These are phyloP conservation scores for Babesia ovis DNA, from an alignment of 169 alveolate genomes.

Conservation along the genomic window DNA sequence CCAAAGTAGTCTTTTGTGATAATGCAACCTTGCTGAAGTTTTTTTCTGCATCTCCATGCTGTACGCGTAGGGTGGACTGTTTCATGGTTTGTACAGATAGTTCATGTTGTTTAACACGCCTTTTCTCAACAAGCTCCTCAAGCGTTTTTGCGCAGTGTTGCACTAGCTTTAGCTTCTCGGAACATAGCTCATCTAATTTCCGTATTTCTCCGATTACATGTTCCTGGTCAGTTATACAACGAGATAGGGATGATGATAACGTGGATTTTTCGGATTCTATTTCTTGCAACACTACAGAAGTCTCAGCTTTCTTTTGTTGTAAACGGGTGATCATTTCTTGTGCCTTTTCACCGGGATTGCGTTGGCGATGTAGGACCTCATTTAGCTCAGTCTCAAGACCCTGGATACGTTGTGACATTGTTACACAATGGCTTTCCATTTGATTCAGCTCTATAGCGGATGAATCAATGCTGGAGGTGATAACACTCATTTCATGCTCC, in stretches of 20 bases:
- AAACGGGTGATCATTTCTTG: conserved; percentile 8
- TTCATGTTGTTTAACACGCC: conserved; percentile 44
- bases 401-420: conserved; percentile 15
- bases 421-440: background rate
- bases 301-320: conserved; percentile 24
- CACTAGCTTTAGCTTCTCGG: background rate
- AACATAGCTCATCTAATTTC: background rate
- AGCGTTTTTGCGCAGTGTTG: background rate
- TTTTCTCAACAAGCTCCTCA: conserved; percentile 17
- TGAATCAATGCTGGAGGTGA: conserved; percentile 3
- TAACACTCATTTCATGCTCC: conserved; percentile 17
- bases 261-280: conserved; percentile 12
- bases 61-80: conserved; percentile 24
- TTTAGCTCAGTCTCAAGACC: conserved; percentile 27
- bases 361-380: conserved; percentile 32
- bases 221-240: conserved; percentile 29
- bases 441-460: background rate
- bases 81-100: conserved; percentile 16
- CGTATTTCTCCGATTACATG: conserved; percentile 6
- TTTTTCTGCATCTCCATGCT: conserved; percentile 38
- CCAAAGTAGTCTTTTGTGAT: conserved; percentile 27
- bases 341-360: conserved; percentile 26
- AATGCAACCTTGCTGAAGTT: conserved; percentile 37
- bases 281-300: conserved; percentile 20
- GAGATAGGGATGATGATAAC: background rate